Evolutionary conservation across 2,329 filamentous ascomycete genomes (phyloP).

Genomic region (Aspergillus sojae): DNA sequence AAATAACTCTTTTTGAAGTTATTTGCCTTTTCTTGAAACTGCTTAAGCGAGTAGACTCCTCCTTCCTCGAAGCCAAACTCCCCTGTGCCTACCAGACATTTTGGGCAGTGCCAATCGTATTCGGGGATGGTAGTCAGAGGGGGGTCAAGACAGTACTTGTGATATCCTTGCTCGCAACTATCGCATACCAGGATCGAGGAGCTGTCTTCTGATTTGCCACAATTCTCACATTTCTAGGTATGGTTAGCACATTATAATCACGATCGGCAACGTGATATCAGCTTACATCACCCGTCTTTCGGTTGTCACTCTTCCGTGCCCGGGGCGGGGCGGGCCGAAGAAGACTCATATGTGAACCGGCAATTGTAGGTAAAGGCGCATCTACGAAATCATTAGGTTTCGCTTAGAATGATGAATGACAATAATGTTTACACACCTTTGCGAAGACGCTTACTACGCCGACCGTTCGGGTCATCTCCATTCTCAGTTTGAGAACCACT

Average conservation of each 20-base stretch:
- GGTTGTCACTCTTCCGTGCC: constrained; percentile 56
- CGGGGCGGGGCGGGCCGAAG: constrained; percentile 76
- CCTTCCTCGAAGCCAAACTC: constrained; percentile 98
- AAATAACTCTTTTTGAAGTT: constrained; percentile 96
- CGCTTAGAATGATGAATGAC: background rate
- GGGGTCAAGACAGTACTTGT: constrained; percentile 86
- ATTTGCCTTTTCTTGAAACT: constrained; percentile 94
- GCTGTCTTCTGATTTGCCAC: constrained; percentile 75
- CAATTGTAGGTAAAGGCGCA: constrained; percentile 72
- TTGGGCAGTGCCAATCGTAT: constrained; percentile 92
- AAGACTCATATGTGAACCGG: constrained; percentile 94
- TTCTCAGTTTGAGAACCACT: constrained; percentile 47
- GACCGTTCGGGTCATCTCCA: constrained; percentile 67
- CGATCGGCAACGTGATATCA: background rate
- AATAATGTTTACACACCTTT: constrained; percentile 62
- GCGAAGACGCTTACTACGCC: constrained; percentile 89
- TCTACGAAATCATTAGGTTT: constrained; percentile 34
- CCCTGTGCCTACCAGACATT: constrained; percentile 92
- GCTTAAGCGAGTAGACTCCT: constrained; percentile 88
- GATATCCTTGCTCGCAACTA: constrained; percentile 86
- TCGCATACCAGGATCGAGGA: constrained; percentile 79
- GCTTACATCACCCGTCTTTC: constrained; percentile 61
- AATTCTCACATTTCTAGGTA: constrained; percentile 77
- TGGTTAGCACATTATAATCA: constrained; percentile 28
- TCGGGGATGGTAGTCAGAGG: constrained; percentile 76